These are phyloP conservation scores for Coniferiporia sulphurascens DNA, from an alignment of 1,284 basidiomycete genomes.

Conservation along the genomic window DNA sequence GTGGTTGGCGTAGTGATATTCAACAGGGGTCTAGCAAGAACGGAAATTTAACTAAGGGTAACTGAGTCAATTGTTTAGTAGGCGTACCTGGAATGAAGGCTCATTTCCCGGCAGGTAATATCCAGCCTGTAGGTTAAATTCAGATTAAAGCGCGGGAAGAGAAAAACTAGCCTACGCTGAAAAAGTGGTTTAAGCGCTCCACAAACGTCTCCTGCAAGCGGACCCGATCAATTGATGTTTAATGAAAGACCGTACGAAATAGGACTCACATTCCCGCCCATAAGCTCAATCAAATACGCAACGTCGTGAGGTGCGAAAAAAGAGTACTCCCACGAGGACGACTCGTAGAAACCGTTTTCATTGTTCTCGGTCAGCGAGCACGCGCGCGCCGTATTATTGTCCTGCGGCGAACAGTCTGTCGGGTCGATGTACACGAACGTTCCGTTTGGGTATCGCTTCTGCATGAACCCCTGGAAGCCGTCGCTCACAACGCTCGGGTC, in stretches of 20 bases:
- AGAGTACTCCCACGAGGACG: slow-evolving; percentile 55
- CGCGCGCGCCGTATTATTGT: slow-evolving; percentile 39
- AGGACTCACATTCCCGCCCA: slow-evolving; percentile 37
- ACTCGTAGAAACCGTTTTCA: slow-evolving; percentile 60
- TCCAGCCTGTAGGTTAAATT: slow-evolving; percentile 25
- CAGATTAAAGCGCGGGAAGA: no score
- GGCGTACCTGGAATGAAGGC: slow-evolving; percentile 53
- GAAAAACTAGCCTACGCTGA: slow-evolving; percentile 33
- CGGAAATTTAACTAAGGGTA: background rate
- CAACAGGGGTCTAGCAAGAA: slow-evolving; percentile 31
- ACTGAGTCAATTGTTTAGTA: background rate
- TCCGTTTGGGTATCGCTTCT: slow-evolving; percentile 55
- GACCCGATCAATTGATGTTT: background rate
- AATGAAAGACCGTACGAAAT: background rate
- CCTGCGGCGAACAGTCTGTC: slow-evolving; percentile 38
- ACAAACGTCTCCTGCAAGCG: slow-evolving; percentile 32
- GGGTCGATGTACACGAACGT: slow-evolving; percentile 33
- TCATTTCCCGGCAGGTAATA: slow-evolving; percentile 38
- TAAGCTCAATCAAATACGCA: slow-evolving; percentile 34
- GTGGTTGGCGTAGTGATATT: slow-evolving; percentile 37
- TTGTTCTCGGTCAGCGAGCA: slow-evolving; percentile 58
- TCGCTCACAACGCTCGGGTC: slow-evolving; percentile 34
- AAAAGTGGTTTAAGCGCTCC: slow-evolving; percentile 51
- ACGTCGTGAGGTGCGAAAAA: slow-evolving; percentile 36
- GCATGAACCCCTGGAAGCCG: slow-evolving; percentile 45